Evolutionary conservation across 2,329 filamentous ascomycete species (phyloP).

Genomic region (Monosporascus sp.): DNA sequence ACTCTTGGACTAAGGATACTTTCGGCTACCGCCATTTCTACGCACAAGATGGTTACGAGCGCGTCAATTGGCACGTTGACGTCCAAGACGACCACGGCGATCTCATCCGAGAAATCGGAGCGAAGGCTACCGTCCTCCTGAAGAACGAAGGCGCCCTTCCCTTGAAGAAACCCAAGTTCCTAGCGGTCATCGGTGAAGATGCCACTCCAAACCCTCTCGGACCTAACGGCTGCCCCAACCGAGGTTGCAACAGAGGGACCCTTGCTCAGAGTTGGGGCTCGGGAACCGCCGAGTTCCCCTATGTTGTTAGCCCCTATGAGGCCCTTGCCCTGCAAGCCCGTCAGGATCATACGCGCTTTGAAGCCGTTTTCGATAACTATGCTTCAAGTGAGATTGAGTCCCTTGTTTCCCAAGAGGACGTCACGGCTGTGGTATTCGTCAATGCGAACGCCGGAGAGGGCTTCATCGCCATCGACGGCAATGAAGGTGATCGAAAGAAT

Average conservation of each 20-base stretch:
- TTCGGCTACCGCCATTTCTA: slow-evolving; percentile 63
- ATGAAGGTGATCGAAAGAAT: slow-evolving; percentile 86
- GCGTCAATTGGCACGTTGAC: slow-evolving; percentile 77
- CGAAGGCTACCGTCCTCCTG: slow-evolving; percentile 78
- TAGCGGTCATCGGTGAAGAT: slow-evolving; percentile 78
- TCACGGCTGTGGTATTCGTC: slow-evolving; percentile 78
- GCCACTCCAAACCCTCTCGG: slow-evolving; percentile 69
- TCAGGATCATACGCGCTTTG: slow-evolving; percentile 52
- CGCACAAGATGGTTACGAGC: slow-evolving; percentile 54
- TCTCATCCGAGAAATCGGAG: slow-evolving; percentile 70
- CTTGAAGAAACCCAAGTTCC: slow-evolving; percentile 69
- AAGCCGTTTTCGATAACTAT: slow-evolving; percentile 63
- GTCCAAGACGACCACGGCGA: slow-evolving; percentile 70
- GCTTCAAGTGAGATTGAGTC: slow-evolving; percentile 54
- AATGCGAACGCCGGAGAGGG: slow-evolving; percentile 85
- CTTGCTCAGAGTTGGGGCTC: slow-evolving; percentile 77
- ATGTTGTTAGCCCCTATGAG: slow-evolving; percentile 67
- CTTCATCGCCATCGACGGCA: slow-evolving; percentile 76
- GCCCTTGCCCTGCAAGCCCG: slow-evolving; percentile 61
- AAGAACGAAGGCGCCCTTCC: slow-evolving; percentile 79
- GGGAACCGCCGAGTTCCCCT: slow-evolving; percentile 68
- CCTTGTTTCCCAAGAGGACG: slow-evolving; percentile 57
- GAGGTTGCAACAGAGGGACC: slow-evolving; percentile 53
- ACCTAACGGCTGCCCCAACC: slow-evolving; percentile 72
- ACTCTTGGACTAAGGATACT: slow-evolving; percentile 77